Evolutionary conservation across 192 early-diverging fungal species (phyloP).

Genomic region (Glomus cerebriforme): DNA sequence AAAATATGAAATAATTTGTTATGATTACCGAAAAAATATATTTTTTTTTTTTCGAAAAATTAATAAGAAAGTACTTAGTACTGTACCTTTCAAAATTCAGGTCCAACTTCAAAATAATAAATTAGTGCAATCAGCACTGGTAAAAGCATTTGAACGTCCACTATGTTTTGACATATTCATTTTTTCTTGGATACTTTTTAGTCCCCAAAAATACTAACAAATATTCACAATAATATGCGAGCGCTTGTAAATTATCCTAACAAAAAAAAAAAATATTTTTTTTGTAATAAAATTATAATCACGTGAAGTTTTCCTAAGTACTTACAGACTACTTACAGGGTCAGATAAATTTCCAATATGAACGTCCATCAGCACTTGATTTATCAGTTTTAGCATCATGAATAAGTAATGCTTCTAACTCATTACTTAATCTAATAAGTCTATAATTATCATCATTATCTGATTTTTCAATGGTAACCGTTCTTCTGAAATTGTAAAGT

Average conservation of each 20-base stretch:
- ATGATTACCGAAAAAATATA: too few relatives aligned
- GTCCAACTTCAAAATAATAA: conserved; percentile 59
- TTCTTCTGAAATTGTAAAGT: conserved; percentile 19
- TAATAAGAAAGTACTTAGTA: too few relatives aligned
- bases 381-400: conserved; percentile 56
- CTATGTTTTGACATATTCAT: conserved; percentile 60
- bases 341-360: conserved; percentile 63
- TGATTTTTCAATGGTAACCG: conserved; percentile 47
- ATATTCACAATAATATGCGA: conserved; percentile 75
- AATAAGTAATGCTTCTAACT: conserved; percentile 57
- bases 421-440: conserved; percentile 57
- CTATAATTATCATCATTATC: conserved; percentile 64
- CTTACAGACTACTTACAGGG: too few relatives aligned
- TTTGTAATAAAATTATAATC: too few relatives aligned
- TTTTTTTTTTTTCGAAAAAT: too few relatives aligned
- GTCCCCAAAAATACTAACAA: conserved; percentile 69
- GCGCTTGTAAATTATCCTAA: conserved; percentile 56
- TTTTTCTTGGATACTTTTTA: conserved; percentile 67
- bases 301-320: too few relatives aligned
- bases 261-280: too few relatives aligned
- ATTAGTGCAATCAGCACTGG: conserved; percentile 47
- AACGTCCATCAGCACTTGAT: conserved; percentile 60
- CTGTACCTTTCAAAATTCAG: conserved; percentile 52
- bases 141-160: conserved; percentile 56
- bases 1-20: too few relatives aligned